Percentiles rank a stretch among this genome's conserved stretches.
These are phyloP conservation scores for Coemansia sp. DNA, from an alignment of 192 early-diverging fungal species.

Conservation along the genomic window DNA sequence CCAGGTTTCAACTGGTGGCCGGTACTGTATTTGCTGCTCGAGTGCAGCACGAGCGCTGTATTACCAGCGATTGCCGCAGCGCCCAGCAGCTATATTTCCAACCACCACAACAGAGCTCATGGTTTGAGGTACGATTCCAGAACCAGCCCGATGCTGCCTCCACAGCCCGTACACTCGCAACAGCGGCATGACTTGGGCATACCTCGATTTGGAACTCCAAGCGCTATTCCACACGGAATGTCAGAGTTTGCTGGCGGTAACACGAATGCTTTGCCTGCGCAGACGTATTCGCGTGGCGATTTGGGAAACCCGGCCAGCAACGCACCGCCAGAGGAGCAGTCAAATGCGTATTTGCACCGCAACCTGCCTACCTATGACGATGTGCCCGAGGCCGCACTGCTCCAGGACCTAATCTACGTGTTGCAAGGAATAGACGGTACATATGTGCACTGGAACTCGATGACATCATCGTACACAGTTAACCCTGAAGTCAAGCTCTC, in stretches of 20 bases:
- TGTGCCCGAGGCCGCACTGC: constrained; percentile 60
- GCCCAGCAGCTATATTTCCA: constrained; percentile 19
- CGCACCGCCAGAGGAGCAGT: background rate
- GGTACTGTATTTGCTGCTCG: constrained; percentile 42
- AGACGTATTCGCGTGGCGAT: constrained; percentile 1
- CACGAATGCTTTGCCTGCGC: background rate
- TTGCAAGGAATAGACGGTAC: constrained; percentile 94
- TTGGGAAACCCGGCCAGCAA: background rate
- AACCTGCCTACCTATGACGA: constrained; percentile 44
- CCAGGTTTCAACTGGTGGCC: constrained; percentile 48
- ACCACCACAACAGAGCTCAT: background rate
- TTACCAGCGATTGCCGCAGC: background rate
- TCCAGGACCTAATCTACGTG: constrained; percentile 86
- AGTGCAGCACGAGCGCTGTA: constrained; percentile 21
- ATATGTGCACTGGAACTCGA: constrained; percentile 66
- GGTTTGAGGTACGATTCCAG: background rate
- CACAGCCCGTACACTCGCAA: constrained; percentile 7
- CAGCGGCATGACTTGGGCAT: background rate
- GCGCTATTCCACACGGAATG: constrained; percentile 9
- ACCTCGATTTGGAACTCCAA: background rate
- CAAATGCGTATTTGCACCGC: constrained; percentile 15
- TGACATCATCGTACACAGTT: constrained; percentile 56
- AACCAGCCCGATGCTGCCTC: background rate
- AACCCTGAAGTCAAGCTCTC: constrained; percentile 54
- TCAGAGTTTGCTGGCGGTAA: constrained; percentile 1